Base-by-base conservation (phyloP, 164 flowering plant species). In the Houttuynia cordata region DNA sequence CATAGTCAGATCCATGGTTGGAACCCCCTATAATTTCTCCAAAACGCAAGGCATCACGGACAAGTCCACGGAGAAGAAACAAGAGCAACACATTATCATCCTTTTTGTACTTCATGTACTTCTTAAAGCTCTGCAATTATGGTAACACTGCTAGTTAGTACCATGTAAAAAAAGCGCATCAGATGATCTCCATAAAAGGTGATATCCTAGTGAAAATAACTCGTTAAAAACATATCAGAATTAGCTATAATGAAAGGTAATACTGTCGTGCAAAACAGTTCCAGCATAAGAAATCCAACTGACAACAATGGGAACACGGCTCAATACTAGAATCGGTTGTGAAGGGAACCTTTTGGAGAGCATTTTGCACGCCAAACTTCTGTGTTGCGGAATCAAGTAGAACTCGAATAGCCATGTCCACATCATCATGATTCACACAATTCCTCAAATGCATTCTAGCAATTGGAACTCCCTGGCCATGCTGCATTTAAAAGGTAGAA, bases 361-460 rank as follows among this genome's bases (percentile, higher is more conserved):
- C 83, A 71, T 83, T 90, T 70, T 93, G 97, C 62, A 93, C 99
- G 8, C 99, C 99, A 74, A 86, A 90, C 70, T 88, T 93, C 68
- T 93, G 99, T 14, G 99, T 93, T 57, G 99, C 88, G 1, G 99
- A 93, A 62, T 83, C 96, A 55, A 93, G 92, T 41, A 93, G 73
- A 40, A 93, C 96, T 14, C 97, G 84, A 50, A 93, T 93, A 34
- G 97, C 95, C 99, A 93, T 90, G 73, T 90, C 89, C 18, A 93
- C 99, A 73, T 93, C 97, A 66, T 90, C 99, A 76, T 90, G 92
- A 22, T 74, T 83, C 22, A 90, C 97, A 71, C 88, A 85, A 59
- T 83, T 86, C 58, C 97, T 80, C 52, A 93, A 92, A 70, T 93
- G 97, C 97, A 93, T 93, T 70, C 93, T 80, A 10, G 99, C 99